Evolutionary conservation across 179 eudicot genomes (phyloP), one percentile per base, ranked within the genome.

Genomic region (Dionaea muscipula): DNA sequence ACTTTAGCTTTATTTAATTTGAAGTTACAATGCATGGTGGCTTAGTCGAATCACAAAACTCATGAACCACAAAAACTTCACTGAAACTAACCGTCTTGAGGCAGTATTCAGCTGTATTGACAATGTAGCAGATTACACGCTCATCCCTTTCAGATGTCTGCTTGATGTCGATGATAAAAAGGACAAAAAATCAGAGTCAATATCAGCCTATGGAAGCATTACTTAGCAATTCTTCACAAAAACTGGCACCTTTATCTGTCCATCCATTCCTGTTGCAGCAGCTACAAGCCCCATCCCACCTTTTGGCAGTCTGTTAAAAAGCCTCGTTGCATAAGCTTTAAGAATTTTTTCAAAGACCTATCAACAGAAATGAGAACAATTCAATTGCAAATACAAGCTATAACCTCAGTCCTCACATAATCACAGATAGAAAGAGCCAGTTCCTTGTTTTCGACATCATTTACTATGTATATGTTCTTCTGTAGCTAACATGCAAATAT

Each of bases 231-330:
- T 45, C 17, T 39, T 38, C 7, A 7, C 23, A 61, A 9, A 10
- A 33, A 27, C 16, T 15, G 26, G 51, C 61, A 90, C 97, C 95
- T 91, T 91, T 49, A 91, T 91, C 62, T 91, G 95, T 53, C 98
- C 98, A 78, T 91, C 97, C 81, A 81, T 86, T 61, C 98, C 98
- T 51, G 98, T 91, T 61, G 98, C 98, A 27, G 98, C 95, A 62
- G 98, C 98, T 57, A 90, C 94, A 66, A 91, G 77, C 53, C 98
- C 95, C 57, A 86, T 75, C 38, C 98, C 98, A 45, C 94, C 98
- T 67, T 82, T 91, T 9, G 98, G 97, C 67, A 91, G 77, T 67
- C 73, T 82, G 35, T 65, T 74, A 64, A 81, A 91, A 51, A 91
- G 81, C 79, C 84, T 91, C 40, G 88, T 84, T 19, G 98, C 95